phyloP scores from a whole-genome alignment of 2,329 filamentous ascomycete species.

The Madurella mycetomatis region DNA sequence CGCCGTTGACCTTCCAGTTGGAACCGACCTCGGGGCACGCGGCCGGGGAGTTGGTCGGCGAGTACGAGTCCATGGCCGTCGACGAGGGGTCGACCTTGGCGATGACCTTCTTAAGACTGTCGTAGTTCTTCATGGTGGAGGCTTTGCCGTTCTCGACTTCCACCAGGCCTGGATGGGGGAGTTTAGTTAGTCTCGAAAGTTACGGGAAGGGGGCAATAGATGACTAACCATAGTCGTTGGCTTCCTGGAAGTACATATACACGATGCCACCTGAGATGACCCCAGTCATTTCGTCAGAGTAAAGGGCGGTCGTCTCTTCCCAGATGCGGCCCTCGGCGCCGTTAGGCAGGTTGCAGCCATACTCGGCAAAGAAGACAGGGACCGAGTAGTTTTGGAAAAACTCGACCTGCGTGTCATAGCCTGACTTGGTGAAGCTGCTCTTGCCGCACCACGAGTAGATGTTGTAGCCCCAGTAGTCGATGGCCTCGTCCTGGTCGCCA shows the following conservation, averaged over 20 bases:
- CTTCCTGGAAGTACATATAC: constrained; percentile 96
- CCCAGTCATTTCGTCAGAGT: constrained; percentile 70
- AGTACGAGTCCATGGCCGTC: constrained; percentile 65
- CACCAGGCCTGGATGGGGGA: constrained; percentile 56
- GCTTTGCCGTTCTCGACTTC: constrained; percentile 51
- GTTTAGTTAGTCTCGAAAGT: background rate
- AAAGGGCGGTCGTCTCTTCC: constrained; percentile 79
- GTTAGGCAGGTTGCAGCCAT: constrained; percentile 75
- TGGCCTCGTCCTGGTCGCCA: constrained; percentile 59
- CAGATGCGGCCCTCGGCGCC: constrained; percentile 68
- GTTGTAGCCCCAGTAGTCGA: constrained; percentile 99
- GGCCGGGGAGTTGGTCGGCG: constrained; percentile 63
- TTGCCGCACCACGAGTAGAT: constrained; percentile 99
- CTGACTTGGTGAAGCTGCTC: constrained; percentile 70
- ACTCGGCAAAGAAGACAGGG: constrained; percentile 97
- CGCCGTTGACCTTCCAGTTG: constrained; percentile 64
- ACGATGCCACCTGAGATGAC: constrained; percentile 97
- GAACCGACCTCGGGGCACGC: constrained; percentile 64
- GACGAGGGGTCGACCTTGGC: constrained; percentile 61
- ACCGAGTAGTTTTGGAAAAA: constrained; percentile 89
- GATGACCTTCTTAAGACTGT: constrained; percentile 65
- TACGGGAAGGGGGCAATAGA: background rate
- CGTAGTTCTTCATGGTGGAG: constrained; percentile 69
- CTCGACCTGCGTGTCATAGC: constrained; percentile 74
- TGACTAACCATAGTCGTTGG: constrained; percentile 73